Evolutionary conservation across 768 basidiomycete genomes (phyloP).

Genomic region (Amanita muscaria): DNA sequence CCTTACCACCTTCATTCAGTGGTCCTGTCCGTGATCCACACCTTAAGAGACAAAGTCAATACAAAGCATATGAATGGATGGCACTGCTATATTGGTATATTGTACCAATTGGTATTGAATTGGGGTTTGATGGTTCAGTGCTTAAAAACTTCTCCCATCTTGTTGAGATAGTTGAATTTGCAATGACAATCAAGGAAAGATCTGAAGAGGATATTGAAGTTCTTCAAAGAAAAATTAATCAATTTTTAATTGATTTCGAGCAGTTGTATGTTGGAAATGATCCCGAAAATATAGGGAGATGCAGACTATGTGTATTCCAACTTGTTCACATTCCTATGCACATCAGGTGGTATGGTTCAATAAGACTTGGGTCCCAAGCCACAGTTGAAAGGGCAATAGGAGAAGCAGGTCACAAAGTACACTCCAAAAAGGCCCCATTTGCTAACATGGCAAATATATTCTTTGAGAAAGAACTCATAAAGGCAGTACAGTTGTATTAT

Average conservation of each 20-base stretch:
- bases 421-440: conserved; percentile 23
- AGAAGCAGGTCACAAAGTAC: conserved; percentile 20
- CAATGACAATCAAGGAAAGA: conserved; percentile 20
- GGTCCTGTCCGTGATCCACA: too few species aligned
- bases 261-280: conserved; percentile 19
- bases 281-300: conserved; percentile 17
- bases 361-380: conserved; percentile 24
- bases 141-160: too few species aligned
- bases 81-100: too few species aligned
- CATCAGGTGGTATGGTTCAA: conserved; percentile 27
- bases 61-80: too few species aligned
- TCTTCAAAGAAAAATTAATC: conserved; percentile 16
- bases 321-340: conserved; percentile 25
- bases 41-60: too few species aligned
- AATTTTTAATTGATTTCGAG: conserved; percentile 21
- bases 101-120: too few species aligned
- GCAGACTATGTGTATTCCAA: conserved; percentile 24
- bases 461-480: conserved; percentile 16
- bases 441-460: conserved; percentile 22
- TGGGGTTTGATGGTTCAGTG: too few species aligned
- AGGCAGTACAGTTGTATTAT: conserved; percentile 16
- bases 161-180: conserved; percentile 19
- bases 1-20: too few species aligned
- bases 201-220: conserved; percentile 12
- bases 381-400: conserved; percentile 22